Base-by-base conservation (phyloP, 2,329 filamentous ascomycete genomes). In the Clonostachys rosea region DNA sequence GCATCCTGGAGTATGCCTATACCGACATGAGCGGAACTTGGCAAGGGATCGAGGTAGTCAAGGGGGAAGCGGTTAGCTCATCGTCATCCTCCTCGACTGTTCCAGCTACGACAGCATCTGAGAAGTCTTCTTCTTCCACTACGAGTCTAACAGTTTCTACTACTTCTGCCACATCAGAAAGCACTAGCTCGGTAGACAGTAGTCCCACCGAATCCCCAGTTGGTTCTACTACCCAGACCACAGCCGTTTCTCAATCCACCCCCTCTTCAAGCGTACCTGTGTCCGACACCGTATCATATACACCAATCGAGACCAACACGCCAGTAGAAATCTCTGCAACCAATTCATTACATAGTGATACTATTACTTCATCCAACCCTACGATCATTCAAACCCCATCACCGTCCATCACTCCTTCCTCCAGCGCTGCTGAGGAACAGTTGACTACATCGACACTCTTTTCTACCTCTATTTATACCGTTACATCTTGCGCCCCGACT, bases 1-100 rank as follows among this genome's bases (percentile, higher is more conserved):
- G 65, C 46, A 72, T 74, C 52, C 73, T 68, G 59, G 64, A 76
- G 66, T 83, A 83, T 68, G 57, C 66, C 49, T 83, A 74, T 57
- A 58, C 62, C 16, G 77, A 77, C 65, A 62, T 68, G 50, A 67
- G 66, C 50, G 79, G 78, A 56, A 68, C 59, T 48, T 75, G 66
- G 63, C 49, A 70, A 55, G 76, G 70, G 68, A 81, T 82, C 68
- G 24, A 30, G 24, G 24, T 30, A 30, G 24, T 30, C 24, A 30
- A 30, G 9, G 24, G 24, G 24, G 24, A 30, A 49, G 60, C 56
- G 52, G 51, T 50, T 41, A 43, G 43, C 11, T 17, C 44, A 12
- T 24, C 37, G 41, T 30, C 24, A 30, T 30, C 24, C 8, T 40
- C 40, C 46, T 44, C 39, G 41, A 37, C 16, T 24, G n/a, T 43